Evolutionary conservation across 2,329 filamentous ascomycete genomes (phyloP).

Genomic region (Parasarocladium wereldwijsianum): DNA sequence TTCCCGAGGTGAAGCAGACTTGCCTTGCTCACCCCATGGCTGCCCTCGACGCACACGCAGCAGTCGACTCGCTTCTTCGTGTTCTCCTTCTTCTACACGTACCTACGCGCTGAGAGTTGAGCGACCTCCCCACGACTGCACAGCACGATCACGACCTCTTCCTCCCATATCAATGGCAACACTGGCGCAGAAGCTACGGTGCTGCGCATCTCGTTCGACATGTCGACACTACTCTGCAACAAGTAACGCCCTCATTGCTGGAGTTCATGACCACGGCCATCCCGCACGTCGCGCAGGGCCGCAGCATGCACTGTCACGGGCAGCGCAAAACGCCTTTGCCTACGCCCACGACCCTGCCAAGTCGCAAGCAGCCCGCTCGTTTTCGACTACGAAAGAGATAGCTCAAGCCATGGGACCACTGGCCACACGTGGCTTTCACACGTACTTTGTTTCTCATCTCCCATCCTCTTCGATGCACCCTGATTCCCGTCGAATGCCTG

Average conservation of each 20-base stretch:
- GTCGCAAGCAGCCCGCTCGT: neutral
- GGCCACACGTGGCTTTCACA: slow-evolving; percentile 52
- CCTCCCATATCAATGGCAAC: slow-evolving; percentile 3
- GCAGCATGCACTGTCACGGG: neutral
- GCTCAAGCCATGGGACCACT: neutral
- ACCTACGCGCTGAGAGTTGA: too few species aligned
- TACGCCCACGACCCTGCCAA: neutral
- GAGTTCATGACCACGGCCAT: slow-evolving; percentile 5
- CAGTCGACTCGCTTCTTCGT: too few species aligned
- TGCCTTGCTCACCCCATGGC: too few species aligned
- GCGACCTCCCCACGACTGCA: too few species aligned
- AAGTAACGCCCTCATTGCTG: neutral
- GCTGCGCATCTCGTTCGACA: slow-evolving; percentile 1
- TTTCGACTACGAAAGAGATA: slow-evolving; percentile 1
- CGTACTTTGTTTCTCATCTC: slow-evolving; percentile 94
- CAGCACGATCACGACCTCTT: too few species aligned
- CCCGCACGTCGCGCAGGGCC: neutral
- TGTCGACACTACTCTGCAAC: slow-evolving; percentile 2
- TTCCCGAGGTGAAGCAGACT: too few species aligned
- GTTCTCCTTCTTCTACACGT: too few species aligned
- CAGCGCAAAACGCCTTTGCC: neutral
- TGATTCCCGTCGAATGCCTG: slow-evolving; percentile 51
- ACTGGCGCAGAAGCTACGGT: slow-evolving; percentile 4
- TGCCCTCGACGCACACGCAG: too few species aligned
- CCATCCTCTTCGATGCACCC: slow-evolving; percentile 88